These are phyloP conservation scores for Hevea brasiliensis DNA, from an alignment of 345 rosid species.

Conservation along the genomic window DNA sequence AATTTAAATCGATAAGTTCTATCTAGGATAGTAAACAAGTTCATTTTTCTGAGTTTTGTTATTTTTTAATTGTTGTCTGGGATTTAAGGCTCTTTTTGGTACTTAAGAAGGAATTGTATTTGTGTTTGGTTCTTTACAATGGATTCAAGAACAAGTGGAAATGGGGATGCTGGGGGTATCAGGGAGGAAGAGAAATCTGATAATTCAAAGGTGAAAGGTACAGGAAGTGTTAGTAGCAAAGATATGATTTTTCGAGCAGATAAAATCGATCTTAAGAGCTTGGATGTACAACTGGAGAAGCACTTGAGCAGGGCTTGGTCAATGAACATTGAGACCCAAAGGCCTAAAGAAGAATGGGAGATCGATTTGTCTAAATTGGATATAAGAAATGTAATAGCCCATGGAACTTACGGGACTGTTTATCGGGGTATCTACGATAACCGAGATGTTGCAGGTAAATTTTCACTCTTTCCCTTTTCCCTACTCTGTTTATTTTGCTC, in stretches of 20 bases:
- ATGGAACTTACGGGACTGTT: conserved; percentile 84
- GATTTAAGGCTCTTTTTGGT: background rate
- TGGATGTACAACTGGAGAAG: conserved; percentile 85
- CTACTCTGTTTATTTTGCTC: too few species aligned
- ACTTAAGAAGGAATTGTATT: background rate
- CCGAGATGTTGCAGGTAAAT: conserved; percentile 85
- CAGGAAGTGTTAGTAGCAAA: conserved; percentile 50
- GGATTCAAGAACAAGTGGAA: conserved; percentile 41
- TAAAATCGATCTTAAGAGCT: conserved; percentile 72
- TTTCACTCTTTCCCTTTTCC: background rate
- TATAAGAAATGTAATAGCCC: conserved; percentile 56
- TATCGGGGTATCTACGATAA: conserved; percentile 68
- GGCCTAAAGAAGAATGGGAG: conserved; percentile 84
- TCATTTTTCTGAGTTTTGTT: conserved; percentile 5
- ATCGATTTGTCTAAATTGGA: conserved; percentile 80
- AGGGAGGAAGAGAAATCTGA: conserved; percentile 20
- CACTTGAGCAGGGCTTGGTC: conserved; percentile 71
- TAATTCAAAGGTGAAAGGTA: conserved; percentile 49
- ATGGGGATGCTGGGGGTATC: conserved; percentile 32
- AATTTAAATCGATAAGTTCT: background rate
- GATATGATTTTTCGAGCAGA: conserved; percentile 69
- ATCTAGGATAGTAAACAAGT: conserved; percentile 4
- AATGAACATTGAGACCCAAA: conserved; percentile 37
- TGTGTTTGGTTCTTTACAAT: conserved; percentile 21
- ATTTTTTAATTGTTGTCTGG: background rate